A percentile compares a stretch with the other conserved stretches of the same genome.
phyloP scores from a whole-genome alignment of 1,284 basidiomycete species.

The Boletellus deceptivus region DNA sequence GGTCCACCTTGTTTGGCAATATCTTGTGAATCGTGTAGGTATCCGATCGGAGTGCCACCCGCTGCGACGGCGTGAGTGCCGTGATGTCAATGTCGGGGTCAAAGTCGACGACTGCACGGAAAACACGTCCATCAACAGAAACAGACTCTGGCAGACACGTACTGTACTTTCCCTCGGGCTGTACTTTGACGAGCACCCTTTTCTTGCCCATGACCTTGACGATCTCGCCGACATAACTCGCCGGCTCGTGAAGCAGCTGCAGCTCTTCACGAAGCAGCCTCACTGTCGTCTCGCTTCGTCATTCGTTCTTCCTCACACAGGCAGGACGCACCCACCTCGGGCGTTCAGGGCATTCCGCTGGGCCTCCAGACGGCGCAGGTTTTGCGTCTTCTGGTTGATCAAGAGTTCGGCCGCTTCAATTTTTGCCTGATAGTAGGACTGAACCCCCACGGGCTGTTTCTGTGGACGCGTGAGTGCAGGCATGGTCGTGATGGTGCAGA shows the following conservation, averaged over 20 bases:
- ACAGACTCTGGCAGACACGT: constrained; percentile 29
- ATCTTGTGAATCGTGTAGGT: constrained; percentile 94
- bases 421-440: constrained; percentile 94
- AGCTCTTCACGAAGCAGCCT: constrained; percentile 90
- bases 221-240: constrained; percentile 96
- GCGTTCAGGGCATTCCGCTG: constrained; percentile 97
- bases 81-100: constrained; percentile 86
- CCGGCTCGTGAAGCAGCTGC: constrained; percentile 93
- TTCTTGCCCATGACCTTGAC: constrained; percentile 99
- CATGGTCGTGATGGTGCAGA: constrained; percentile 37
- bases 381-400: constrained; percentile 97
- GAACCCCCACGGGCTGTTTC: constrained; percentile 60
- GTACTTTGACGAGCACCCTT: constrained; percentile 97
- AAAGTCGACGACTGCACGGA: constrained; percentile 82
- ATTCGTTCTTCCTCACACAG: neutral
- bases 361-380: constrained; percentile 91
- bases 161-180: constrained; percentile 99
- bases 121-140: neutral
- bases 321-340: constrained; percentile 57
- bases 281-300: constrained; percentile 44
- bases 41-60: constrained; percentile 95
- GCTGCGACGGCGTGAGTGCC: constrained; percentile 81
- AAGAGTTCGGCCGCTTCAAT: constrained; percentile 90
- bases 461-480: constrained; percentile 48
- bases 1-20: constrained; percentile 93